Evolutionary conservation across 805 yeast species (phyloP).

Genomic region (Yarrowia hollandica): DNA sequence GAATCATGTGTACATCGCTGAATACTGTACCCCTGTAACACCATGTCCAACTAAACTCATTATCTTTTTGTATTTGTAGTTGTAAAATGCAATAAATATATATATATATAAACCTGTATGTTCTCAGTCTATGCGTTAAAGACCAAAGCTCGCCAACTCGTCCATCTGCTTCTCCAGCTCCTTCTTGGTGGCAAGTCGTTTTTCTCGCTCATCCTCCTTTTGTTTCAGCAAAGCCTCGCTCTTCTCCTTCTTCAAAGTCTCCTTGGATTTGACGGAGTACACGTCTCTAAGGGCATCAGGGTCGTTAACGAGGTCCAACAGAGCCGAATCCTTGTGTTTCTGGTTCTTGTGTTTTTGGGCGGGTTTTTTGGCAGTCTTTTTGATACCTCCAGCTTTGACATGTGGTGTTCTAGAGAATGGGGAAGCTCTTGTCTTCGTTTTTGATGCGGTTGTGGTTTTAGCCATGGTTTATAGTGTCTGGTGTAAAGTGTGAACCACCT

Average conservation of each 20-base stretch:
- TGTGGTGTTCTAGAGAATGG: neutral
- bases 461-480: too few species aligned
- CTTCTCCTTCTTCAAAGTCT: slow-evolving; percentile 2
- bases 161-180: slow-evolving; percentile 26
- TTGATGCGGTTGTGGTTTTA: neutral
- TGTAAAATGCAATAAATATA: slow-evolving; percentile 22
- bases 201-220: slow-evolving; percentile 14
- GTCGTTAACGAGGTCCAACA: slow-evolving; percentile 2
- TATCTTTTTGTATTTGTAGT: too few species aligned
- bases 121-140: neutral
- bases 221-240: slow-evolving; percentile 13
- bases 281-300: slow-evolving; percentile 5
- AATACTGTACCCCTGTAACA: too few species aligned
- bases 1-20: too few species aligned
- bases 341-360: slow-evolving; percentile 5
- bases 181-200: neutral
- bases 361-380: slow-evolving; percentile 14
- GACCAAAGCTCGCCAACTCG: slow-evolving; percentile 5
- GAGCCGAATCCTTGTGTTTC: slow-evolving; percentile 14
- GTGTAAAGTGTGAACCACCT: neutral
- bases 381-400: neutral
- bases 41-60: too few species aligned
- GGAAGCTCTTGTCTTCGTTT: neutral
- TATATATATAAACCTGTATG: neutral
- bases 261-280: slow-evolving; percentile 9